Evolutionary conservation across 140 eudicot species (phyloP).

Genomic region (Cichorium intybus): DNA sequence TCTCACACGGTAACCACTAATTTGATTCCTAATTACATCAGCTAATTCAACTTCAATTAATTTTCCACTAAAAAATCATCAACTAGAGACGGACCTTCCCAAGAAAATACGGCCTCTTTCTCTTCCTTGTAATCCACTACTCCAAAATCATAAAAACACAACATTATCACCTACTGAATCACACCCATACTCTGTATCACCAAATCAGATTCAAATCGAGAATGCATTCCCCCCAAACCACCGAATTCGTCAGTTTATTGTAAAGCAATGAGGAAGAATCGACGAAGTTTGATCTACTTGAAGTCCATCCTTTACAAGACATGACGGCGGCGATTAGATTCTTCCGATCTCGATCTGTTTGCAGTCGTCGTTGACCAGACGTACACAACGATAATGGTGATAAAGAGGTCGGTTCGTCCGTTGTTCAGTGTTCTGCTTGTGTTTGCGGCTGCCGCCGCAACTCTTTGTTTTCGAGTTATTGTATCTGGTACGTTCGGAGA

Average conservation of each 20-base stretch:
- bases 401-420: conserved; percentile 56
- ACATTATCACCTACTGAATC: neutral
- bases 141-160: neutral
- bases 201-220: neutral
- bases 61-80: no score
- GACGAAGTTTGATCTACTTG: conserved; percentile 6
- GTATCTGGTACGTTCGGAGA: conserved; percentile 19
- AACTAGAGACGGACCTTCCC: conserved; percentile 1
- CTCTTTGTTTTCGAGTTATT: conserved; percentile 36
- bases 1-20: no score
- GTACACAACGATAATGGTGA: conserved; percentile 1
- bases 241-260: neutral
- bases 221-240: neutral
- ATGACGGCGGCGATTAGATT: neutral
- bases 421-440: conserved; percentile 44
- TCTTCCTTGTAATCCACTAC: neutral
- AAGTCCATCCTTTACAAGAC: conserved; percentile 8
- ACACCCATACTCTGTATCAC: neutral
- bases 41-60: no score
- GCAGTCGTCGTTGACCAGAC: conserved; percentile 4
- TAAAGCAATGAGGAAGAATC: conserved; percentile 20
- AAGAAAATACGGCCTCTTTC: neutral
- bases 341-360: conserved; percentile 8
- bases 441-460: conserved; percentile 39
- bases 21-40: no score